Conservation (phyloP, 2,329 filamentous ascomycete species). For the Fusarium marasasianum region DNA sequence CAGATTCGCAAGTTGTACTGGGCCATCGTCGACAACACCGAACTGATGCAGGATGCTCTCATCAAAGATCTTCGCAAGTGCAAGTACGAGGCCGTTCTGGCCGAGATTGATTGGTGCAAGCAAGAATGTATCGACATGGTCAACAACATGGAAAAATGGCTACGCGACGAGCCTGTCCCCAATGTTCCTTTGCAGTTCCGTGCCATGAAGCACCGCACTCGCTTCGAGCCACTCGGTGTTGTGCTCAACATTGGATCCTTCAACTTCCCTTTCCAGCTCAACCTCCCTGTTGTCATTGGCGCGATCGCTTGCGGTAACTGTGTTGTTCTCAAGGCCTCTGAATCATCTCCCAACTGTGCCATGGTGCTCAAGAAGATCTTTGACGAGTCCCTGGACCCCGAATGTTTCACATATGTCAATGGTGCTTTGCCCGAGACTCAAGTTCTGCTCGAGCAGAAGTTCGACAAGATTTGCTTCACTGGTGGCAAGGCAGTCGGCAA, state of each 20-base stretch:
- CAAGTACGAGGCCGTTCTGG: slow-evolving; percentile 75
- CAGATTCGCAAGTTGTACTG: slow-evolving; percentile 97
- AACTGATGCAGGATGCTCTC: slow-evolving; percentile 78
- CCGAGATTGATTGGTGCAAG: slow-evolving; percentile 81
- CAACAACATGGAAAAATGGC: slow-evolving; percentile 82
- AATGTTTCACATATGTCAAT: slow-evolving; percentile 81
- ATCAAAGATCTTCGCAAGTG: slow-evolving; percentile 82
- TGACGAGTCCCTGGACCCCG: slow-evolving; percentile 77
- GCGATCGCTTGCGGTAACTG: slow-evolving; percentile 94
- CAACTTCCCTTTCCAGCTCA: slow-evolving; percentile 91
- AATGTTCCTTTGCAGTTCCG: slow-evolving; percentile 76
- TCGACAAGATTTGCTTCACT: slow-evolving; percentile 99
- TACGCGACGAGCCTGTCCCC: slow-evolving; percentile 79
- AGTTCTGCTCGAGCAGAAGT: slow-evolving; percentile 84
- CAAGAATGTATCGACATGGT: slow-evolving; percentile 83
- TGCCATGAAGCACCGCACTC: slow-evolving; percentile 76
- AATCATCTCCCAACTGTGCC: slow-evolving; percentile 79
- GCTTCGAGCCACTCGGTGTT: slow-evolving; percentile 87
- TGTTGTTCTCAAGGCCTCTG: slow-evolving; percentile 89
- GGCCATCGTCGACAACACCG: slow-evolving; percentile 82
- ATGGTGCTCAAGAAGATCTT: slow-evolving; percentile 84
- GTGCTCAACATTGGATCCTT: slow-evolving; percentile 90
- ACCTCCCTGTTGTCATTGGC: slow-evolving; percentile 81
- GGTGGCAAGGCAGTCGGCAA: slow-evolving; percentile 81
- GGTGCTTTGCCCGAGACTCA: slow-evolving; percentile 84